Evolutionary conservation across 1,284 basidiomycete species (phyloP).

Genomic region (Boletus austroedulis): DNA sequence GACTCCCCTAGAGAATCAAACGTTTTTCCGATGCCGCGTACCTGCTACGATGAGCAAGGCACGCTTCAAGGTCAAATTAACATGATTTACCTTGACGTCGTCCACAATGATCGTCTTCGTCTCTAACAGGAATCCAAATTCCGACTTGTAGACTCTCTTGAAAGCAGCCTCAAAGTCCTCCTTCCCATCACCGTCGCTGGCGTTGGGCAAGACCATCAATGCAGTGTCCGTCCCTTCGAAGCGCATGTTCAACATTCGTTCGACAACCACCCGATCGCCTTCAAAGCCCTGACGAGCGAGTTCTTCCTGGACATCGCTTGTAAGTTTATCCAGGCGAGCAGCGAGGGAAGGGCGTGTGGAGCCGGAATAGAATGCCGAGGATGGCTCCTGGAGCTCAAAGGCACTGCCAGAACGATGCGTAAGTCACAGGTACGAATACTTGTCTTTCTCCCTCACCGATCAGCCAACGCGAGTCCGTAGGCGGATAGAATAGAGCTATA

Average conservation of each 20-base stretch:
- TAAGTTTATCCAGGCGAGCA: conserved; percentile 66
- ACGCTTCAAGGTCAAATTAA: background rate
- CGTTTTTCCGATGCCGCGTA: conserved; percentile 85
- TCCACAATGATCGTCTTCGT: conserved; percentile 79
- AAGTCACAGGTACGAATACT: background rate
- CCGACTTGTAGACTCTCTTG: conserved; percentile 69
- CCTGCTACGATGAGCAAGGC: conserved; percentile 30
- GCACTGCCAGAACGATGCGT: conserved; percentile 48
- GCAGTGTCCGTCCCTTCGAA: conserved; percentile 92
- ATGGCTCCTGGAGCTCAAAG: conserved; percentile 84
- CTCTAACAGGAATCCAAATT: conserved; percentile 91
- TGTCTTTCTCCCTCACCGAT: conserved; percentile 53
- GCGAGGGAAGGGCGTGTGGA: conserved; percentile 54
- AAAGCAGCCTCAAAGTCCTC: conserved; percentile 83
- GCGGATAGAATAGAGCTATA: conserved; percentile 77
- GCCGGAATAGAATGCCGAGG: conserved; percentile 67
- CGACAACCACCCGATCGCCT: conserved; percentile 63
- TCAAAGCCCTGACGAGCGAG: conserved; percentile 80
- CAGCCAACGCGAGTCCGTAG: conserved; percentile 76
- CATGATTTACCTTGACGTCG: conserved; percentile 73
- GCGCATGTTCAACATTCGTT: conserved; percentile 88
- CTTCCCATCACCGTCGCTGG: conserved; percentile 50
- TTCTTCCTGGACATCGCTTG: conserved; percentile 60
- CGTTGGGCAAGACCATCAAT: conserved; percentile 75
- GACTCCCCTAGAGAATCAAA: conserved; percentile 81